phyloP scores from a whole-genome alignment of 495 filamentous ascomycete species.

The Parathielavia appendiculata region DNA sequence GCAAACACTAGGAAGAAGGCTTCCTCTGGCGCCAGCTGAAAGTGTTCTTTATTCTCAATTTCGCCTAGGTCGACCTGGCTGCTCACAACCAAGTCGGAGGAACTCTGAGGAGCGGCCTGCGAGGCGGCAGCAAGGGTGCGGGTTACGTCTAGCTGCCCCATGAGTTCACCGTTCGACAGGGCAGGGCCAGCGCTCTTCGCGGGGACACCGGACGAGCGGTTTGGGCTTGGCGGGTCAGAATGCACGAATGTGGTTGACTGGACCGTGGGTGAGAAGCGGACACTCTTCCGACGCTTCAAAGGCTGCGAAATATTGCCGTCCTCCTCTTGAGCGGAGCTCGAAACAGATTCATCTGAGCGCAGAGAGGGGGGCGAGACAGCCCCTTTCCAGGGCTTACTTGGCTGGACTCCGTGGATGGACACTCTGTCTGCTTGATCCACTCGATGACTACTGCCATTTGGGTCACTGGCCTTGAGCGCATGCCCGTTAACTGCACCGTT shows the following conservation, averaged over 20 bases:
- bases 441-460: not conserved
- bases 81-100: not conserved
- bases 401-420: not conserved
- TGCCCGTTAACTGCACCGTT: constrained; percentile 4
- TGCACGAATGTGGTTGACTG: constrained; percentile 52
- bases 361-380: constrained; percentile 9
- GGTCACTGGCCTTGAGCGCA: constrained; percentile 25
- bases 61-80: constrained; percentile 11
- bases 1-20: constrained; percentile 85
- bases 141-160: not conserved
- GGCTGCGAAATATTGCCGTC: constrained; percentile 6
- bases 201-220: constrained; percentile 5
- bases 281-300: constrained; percentile 50
- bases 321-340: not conserved
- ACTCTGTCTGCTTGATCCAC: not conserved
- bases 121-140: not conserved
- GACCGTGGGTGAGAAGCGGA: constrained; percentile 58
- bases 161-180: not conserved
- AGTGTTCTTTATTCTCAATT: constrained; percentile 76
- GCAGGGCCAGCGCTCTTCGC: not conserved
- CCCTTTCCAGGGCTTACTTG: constrained; percentile 7
- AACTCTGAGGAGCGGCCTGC: not conserved
- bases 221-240: constrained; percentile 43
- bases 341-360: constrained; percentile 8
- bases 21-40: constrained; percentile 86